phyloP scores from a whole-genome alignment of 2,329 filamentous ascomycete genomes.

The Piedraia hortae region DNA sequence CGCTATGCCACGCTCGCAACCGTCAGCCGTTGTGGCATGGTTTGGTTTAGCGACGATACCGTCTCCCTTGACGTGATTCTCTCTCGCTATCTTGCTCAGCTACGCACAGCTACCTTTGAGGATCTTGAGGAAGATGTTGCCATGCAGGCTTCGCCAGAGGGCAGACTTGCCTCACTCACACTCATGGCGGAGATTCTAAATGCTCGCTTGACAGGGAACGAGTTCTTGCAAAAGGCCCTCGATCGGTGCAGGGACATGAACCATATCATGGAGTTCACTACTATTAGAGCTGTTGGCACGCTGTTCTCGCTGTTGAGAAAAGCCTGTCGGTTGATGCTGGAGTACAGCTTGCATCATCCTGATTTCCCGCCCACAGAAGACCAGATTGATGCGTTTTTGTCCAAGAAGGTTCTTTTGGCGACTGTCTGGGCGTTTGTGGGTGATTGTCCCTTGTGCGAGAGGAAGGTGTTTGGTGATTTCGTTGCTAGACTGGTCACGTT shows the following conservation, averaged over 20 bases:
- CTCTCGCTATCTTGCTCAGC: slow-evolving; percentile 59
- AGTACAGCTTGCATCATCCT: slow-evolving; percentile 82
- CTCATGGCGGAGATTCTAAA: slow-evolving; percentile 57
- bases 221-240: slow-evolving; percentile 55
- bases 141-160: slow-evolving; percentile 27
- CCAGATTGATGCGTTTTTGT: slow-evolving; percentile 65
- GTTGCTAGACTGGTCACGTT: slow-evolving; percentile 61
- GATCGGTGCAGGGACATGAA: slow-evolving; percentile 49
- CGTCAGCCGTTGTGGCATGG: slow-evolving; percentile 99
- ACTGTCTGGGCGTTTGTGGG: slow-evolving; percentile 90
- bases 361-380: slow-evolving; percentile 84
- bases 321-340: slow-evolving; percentile 66
- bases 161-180: slow-evolving; percentile 45
- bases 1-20: slow-evolving; percentile 95
- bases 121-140: slow-evolving; percentile 84
- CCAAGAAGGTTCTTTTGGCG: slow-evolving; percentile 81
- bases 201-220: slow-evolving; percentile 45
- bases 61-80: slow-evolving; percentile 86
- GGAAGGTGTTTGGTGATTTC: slow-evolving; percentile 70
- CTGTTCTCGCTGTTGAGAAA: slow-evolving; percentile 93
- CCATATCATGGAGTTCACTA: slow-evolving; percentile 97
- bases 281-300: slow-evolving; percentile 69
- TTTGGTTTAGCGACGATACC: slow-evolving; percentile 98
- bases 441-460: slow-evolving; percentile 68
- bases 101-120: slow-evolving; percentile 66